Evolutionary conservation across 805 yeast species (phyloP).

Genomic region (Kuraishia capsulata): DNA sequence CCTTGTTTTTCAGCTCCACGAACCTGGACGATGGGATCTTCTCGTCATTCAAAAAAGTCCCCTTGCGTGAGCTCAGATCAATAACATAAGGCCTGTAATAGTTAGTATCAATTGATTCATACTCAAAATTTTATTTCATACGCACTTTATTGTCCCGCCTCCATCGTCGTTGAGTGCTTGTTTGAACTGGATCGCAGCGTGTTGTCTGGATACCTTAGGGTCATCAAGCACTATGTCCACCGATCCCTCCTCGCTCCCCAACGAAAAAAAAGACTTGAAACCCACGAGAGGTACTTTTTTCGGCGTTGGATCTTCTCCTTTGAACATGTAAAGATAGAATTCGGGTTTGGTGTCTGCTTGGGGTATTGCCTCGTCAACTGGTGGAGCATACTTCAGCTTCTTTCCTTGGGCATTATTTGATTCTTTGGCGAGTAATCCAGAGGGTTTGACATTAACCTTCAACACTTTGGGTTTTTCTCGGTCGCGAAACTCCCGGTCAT

Average conservation of each 20-base stretch:
- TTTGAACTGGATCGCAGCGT: conserved; percentile 21
- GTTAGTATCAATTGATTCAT: not conserved
- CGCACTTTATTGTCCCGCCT: too few species aligned
- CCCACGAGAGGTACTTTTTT: conserved; percentile 11
- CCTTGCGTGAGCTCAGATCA: conserved; percentile 20
- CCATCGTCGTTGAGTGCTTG: conserved; percentile 1
- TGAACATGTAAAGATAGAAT: conserved; percentile 11
- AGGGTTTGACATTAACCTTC: conserved; percentile 23
- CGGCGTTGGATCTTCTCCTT: conserved; percentile 4
- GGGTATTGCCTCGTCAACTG: conserved; percentile 7
- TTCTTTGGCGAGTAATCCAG: conserved; percentile 33
- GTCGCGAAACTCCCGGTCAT: too few species aligned
- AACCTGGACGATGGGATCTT: conserved; percentile 15
- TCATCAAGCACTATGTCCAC: conserved; percentile 13
- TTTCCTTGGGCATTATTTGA: conserved; percentile 24
- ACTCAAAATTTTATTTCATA: not conserved
- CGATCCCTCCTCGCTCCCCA: conserved; percentile 14
- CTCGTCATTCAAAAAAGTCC: conserved; percentile 19
- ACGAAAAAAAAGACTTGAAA: conserved; percentile 14
- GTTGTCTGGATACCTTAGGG: conserved; percentile 14
- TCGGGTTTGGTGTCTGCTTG: not conserved
- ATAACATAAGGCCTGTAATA: conserved; percentile 12
- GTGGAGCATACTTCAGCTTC: conserved; percentile 28
- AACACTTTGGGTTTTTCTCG: not conserved
- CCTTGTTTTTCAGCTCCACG: conserved; percentile 16